phyloP scores from a whole-genome alignment of 1,284 basidiomycete species.

The Ganoderma resinaceum region DNA sequence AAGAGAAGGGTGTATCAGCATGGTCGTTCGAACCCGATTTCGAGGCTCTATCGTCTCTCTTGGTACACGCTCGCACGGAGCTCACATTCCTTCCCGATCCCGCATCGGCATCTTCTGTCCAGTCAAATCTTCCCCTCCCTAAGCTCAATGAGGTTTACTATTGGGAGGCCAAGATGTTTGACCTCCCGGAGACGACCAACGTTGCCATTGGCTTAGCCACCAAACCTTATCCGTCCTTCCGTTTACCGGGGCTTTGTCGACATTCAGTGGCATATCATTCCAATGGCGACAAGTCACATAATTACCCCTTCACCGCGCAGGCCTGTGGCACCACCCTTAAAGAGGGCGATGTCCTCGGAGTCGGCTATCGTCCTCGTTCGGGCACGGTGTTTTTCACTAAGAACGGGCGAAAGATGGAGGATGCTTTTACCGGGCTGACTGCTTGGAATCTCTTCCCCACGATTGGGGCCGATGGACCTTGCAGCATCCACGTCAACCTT shows the following conservation, averaged over 20 bases:
- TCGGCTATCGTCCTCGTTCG: conserved; percentile 92
- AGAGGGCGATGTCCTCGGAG: conserved; percentile 93
- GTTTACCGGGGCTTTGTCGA: conserved; percentile 87
- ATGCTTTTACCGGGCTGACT: conserved; percentile 89
- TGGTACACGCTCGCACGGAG: conserved; percentile 93
- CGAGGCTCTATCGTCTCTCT: conserved; percentile 88
- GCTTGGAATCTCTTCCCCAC: conserved; percentile 94
- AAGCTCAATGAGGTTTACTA: conserved; percentile 98
- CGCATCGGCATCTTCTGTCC: conserved; percentile 89
- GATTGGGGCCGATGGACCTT: conserved; percentile 92
- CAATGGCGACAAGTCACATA: conserved; percentile 97
- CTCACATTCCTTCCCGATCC: conserved; percentile 96
- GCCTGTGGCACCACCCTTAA: conserved; percentile 88
- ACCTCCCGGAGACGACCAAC: conserved; percentile 84
- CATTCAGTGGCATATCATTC: conserved; percentile 98
- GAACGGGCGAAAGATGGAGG: conserved; percentile 94
- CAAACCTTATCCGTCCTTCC: conserved; percentile 93
- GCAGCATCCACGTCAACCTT: conserved; percentile 93
- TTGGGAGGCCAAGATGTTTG: conserved; percentile 98
- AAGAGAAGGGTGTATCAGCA: conserved; percentile 97
- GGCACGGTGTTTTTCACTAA: conserved; percentile 98
- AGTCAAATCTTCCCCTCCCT: conserved; percentile 93
- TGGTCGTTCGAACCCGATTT: conserved; percentile 99
- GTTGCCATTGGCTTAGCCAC: conserved; percentile 92
- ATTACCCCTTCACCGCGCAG: conserved; percentile 92